Conservation (phyloP, 345 rosid species). For the sweet orange (Citrus sinensis) region DVS_A1.0 CM039164.1:29151501-29152000, state of each 20-base stretch:
- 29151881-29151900: neutral
- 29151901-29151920: neutral
- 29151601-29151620: too few species aligned
- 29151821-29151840: neutral
- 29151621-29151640: neutral
- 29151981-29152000: neutral
- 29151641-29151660: neutral
- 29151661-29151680: neutral
- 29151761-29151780: neutral
- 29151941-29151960: neutral
- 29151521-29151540: neutral
- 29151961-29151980: neutral
- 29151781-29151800: neutral
- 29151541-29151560: too few species aligned
- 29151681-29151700: neutral
- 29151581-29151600: too few species aligned
- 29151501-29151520: conserved; percentile 15
- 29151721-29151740: too few species aligned
- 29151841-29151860: neutral
- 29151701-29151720: neutral
- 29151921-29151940: neutral
- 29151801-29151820: neutral
- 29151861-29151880: conserved; percentile 2
- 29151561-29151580: too few species aligned
- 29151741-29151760: neutral